These are phyloP conservation scores for Magnolia officinalis DNA, from an alignment of 164 flowering plant genomes.

Conservation along the genomic window DNA sequence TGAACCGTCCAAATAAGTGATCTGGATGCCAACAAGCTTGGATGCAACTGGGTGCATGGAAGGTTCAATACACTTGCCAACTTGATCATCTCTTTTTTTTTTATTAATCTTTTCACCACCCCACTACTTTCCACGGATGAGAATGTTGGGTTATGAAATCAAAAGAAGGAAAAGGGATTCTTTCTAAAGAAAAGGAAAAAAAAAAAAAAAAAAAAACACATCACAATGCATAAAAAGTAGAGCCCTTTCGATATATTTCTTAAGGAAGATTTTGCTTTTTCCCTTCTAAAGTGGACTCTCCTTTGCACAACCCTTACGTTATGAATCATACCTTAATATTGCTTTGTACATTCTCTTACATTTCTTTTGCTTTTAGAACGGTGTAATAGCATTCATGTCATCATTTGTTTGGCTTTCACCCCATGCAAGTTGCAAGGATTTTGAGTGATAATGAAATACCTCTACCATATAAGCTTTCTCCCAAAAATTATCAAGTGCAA, in stretches of 20 bases:
- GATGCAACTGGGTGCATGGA: neutral
- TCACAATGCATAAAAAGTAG: constrained; percentile 50
- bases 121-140: constrained; percentile 46
- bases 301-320: constrained; percentile 69
- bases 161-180: constrained; percentile 36
- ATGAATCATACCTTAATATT: constrained; percentile 49
- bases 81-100: constrained; percentile 14
- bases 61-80: neutral
- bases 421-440: neutral
- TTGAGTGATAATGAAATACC: neutral
- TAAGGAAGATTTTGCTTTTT: constrained; percentile 56
- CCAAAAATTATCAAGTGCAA: no score
- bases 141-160: constrained; percentile 61
- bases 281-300: constrained; percentile 43
- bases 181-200: constrained; percentile 4
- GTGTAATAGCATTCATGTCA: neutral
- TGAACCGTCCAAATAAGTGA: neutral
- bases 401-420: constrained; percentile 3
- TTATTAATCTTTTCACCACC: constrained; percentile 21
- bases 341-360: constrained; percentile 19
- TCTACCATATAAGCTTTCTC: neutral
- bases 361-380: constrained; percentile 10
- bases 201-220: neutral
- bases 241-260: constrained; percentile 53
- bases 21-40: neutral